Evolutionary conservation across 2,329 filamentous ascomycete species (phyloP).

Genomic region (Orbilia blumenaviensis): DNA sequence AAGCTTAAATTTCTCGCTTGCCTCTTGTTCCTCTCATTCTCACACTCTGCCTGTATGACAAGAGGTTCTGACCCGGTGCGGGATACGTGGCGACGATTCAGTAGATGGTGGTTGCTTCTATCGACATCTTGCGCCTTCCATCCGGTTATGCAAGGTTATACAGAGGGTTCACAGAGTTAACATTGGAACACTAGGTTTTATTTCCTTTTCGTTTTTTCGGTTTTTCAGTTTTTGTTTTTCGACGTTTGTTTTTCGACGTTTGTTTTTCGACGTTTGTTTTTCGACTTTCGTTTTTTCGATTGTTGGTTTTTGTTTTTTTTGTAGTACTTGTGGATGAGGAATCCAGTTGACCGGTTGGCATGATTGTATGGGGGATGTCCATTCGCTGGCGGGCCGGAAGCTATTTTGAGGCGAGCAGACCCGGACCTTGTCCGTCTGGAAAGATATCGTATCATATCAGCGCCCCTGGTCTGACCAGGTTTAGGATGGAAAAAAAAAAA

Average conservation of each 20-base stretch:
- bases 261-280: too few species aligned
- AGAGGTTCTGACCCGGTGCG: slow-evolving; percentile 14
- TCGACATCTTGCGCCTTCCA: slow-evolving; percentile 41
- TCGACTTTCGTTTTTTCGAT: background rate
- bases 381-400: slow-evolving; percentile 46
- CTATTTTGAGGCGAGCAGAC: slow-evolving; percentile 45
- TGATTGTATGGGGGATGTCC: slow-evolving; percentile 2
- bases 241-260: background rate
- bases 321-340: background rate
- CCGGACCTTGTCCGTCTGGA: slow-evolving; percentile 44
- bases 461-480: slow-evolving; percentile 18
- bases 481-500: background rate
- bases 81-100: slow-evolving; percentile 52
- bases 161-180: background rate
- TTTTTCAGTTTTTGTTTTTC: background rate
- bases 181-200: slow-evolving; percentile 36
- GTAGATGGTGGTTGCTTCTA: slow-evolving; percentile 35
- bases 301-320: background rate
- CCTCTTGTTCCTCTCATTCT: background rate
- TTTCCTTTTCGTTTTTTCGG: background rate
- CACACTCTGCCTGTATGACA: slow-evolving; percentile 19
- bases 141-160: slow-evolving; percentile 30
- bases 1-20: slow-evolving; percentile 54
- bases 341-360: background rate
- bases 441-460: slow-evolving; percentile 45